Base-by-base conservation (phyloP, 352 stramenopile genomes). In the Globisporangium megalacanthum region DNA sequence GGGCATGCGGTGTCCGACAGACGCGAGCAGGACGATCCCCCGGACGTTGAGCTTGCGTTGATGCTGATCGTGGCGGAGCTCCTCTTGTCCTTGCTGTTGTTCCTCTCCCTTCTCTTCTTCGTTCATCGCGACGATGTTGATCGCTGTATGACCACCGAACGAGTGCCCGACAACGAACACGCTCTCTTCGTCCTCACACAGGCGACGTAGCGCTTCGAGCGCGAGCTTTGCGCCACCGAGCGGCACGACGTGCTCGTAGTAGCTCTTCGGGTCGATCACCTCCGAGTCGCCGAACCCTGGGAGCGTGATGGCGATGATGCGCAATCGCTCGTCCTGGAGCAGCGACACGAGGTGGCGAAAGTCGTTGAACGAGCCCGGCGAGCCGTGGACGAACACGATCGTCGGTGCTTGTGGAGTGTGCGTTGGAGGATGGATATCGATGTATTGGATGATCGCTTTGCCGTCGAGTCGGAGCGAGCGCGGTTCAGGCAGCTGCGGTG, bases 371-470 rank as follows among this genome's bases (percentile, higher is more conserved):
- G 77, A 86, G 8, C 80, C 80, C 37, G 80, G 78, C 1, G 77
- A 76, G 13, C 80, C 78, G 44, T 88, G 80, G n/a, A 91, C 66
- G 33, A 89, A 49, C n/a, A 89, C 66, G n/a, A 88, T 37, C 36
- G 80, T 88, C 19, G 54, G 35, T 33, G 60, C 29, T 17, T 48
- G 15, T 4, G 60, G 60, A 0, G 60, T 64, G 33, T 52, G 22
- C 37, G 29, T 39, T 5, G 22, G 60, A 9, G 62, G 2, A n/a
- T 49, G 49, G 19, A 59, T 51, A 46, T 79, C 69, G 4, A 79
- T 61, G 56, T 75, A 79, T 52, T 79, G 64, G 36, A 79, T 73
- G 13, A 47, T 61, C 29, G 68, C 76, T 49, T 70, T 79, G 54
- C 45, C 58, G 10, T 69, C 68, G 29, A 79, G 65, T 3, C 72